Evolutionary conservation across 106 monocot species (phyloP).

Genomic region (Hemerocallis citrina): DNA sequence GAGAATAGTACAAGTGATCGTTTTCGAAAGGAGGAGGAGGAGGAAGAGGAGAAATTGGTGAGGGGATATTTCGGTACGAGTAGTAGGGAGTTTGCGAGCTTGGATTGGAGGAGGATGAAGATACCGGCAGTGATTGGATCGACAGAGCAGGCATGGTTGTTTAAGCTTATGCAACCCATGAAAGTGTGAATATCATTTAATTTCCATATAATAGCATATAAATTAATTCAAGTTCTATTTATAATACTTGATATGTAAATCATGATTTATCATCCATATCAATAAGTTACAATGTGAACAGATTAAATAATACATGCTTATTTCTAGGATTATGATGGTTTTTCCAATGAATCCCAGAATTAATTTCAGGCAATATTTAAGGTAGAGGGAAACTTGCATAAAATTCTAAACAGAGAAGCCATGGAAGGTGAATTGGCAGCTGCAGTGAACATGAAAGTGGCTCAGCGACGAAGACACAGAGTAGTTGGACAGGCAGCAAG

Average conservation of each 20-base stretch:
- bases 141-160: conserved; percentile 49
- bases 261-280: no score
- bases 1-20: no score
- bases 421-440: conserved; percentile 58
- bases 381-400: conserved; percentile 46
- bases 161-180: conserved; percentile 86
- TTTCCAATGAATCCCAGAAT: no score
- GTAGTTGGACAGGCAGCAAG: conserved; percentile 79
- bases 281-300: no score
- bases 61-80: conserved; percentile 50
- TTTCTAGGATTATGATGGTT: no score
- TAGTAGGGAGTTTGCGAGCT: conserved; percentile 41
- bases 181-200: no score
- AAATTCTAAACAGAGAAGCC: conserved; percentile 54
- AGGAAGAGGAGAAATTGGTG: conserved; percentile 37
- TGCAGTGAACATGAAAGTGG: conserved; percentile 47
- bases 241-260: no score
- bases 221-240: no score
- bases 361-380: conserved; percentile 45
- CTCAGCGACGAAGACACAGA: conserved; percentile 36
- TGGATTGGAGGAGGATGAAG: conserved; percentile 90
- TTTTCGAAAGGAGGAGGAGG: conserved; percentile 9
- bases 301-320: no score
- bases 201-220: no score
- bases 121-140: conserved; percentile 76